Evolutionary conservation across 371 early-diverging fungal species (phyloP).

Genomic region (Rhizopus stolonifer): DNA sequence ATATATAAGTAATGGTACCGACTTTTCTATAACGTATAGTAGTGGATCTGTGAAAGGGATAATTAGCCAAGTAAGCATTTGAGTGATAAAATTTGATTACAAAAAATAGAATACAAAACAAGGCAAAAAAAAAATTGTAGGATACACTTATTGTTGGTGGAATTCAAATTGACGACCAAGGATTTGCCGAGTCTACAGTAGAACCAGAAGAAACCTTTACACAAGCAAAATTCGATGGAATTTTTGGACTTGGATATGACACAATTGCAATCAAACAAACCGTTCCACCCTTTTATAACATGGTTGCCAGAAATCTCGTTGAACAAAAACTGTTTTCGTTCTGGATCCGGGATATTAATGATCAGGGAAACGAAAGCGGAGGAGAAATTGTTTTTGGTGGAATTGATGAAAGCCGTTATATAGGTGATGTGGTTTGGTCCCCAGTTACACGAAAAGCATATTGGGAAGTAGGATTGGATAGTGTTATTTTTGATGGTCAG

Average conservation of each 20-base stretch:
- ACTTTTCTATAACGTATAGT: slow-evolving; percentile 87
- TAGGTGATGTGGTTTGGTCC: slow-evolving; percentile 77
- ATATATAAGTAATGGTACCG: slow-evolving; percentile 81
- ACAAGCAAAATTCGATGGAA: slow-evolving; percentile 92
- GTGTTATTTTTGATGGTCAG: slow-evolving; percentile 71
- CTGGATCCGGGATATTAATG: slow-evolving; percentile 67
- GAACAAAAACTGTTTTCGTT: slow-evolving; percentile 83
- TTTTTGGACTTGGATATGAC: slow-evolving; percentile 88
- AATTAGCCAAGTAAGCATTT: slow-evolving; percentile 73
- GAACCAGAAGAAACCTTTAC: slow-evolving; percentile 88
- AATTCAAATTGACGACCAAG: slow-evolving; percentile 58
- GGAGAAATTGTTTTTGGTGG: slow-evolving; percentile 91
- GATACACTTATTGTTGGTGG: slow-evolving; percentile 71
- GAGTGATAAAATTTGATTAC: too few species aligned
- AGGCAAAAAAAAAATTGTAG: slow-evolving; percentile 19
- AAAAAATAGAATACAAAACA: too few species aligned
- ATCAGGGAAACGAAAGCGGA: slow-evolving; percentile 60
- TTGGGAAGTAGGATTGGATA: slow-evolving; percentile 89
- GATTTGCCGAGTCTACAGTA: slow-evolving; percentile 90
- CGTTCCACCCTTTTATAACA: slow-evolving; percentile 90
- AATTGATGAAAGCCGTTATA: slow-evolving; percentile 67
- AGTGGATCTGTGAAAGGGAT: slow-evolving; percentile 89
- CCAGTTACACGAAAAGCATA: slow-evolving; percentile 87
- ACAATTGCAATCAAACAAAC: slow-evolving; percentile 82
- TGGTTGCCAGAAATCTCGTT: slow-evolving; percentile 74